Evolutionary conservation across 2,329 filamentous ascomycete species (phyloP), one percentile per base, ranked within the genome.

Genomic region (Cladophialophora psammophila): DNA sequence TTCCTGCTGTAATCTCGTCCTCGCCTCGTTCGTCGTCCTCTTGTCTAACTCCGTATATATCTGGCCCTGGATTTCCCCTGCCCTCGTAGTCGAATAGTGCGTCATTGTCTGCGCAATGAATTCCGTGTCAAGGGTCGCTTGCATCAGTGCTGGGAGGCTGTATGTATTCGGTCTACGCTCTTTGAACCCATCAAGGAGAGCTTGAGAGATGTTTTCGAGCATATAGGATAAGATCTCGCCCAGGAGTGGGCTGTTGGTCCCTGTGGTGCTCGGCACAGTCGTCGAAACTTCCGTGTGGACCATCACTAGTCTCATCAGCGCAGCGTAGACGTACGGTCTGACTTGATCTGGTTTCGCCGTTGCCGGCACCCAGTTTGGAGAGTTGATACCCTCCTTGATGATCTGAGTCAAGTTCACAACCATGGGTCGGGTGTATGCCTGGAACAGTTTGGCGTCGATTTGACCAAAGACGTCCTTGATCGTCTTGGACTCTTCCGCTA

Each of bases 81-180:
- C 92, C 59, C 88, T 86, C 65, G 96, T 91, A 0, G 92, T 95
- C 0, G 92, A 95, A 78, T 96, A 99, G 72, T 94, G 90, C 68
- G 88, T 91, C 38, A 99, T 85, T 5, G 94, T 97, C 81, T 99
- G 95, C 0, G 94, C 92, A 65, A 98, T 90, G 76, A 99, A 98
- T 79, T 99, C 95, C 1, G 97, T 94, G 75, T 99, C 95, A 0
- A 99, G 87, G 0, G 95, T 99, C 1, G 96, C 96, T 80, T 99
- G 96, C 90, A 98, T 96, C 59, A 99, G 86, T 6, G 91, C 90
- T 5, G 90, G 84, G 0, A 99, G 88, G 1, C 88, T 86, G 80
- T 95, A 98, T 20, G 83, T 83, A 57, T 71, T 72, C 7, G 71
- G 67, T 4, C 84, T 78, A 6, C 90, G 88, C 40, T 83, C 77